phyloP scores from a whole-genome alignment of 75 land plant species.

The Sequoiadendron giganteum region DNA sequence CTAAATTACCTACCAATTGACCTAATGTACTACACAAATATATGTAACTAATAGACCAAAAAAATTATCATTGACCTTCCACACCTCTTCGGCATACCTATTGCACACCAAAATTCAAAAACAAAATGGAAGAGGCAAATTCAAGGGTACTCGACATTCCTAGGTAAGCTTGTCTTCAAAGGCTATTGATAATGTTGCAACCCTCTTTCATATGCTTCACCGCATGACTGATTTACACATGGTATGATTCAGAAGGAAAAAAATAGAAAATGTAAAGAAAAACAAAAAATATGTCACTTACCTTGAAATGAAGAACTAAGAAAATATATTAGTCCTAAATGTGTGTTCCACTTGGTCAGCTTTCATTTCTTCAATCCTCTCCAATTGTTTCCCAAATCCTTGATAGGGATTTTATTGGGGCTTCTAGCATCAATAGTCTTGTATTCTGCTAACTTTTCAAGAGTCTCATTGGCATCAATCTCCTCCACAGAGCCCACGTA shows the following conservation, averaged over 20 bases:
- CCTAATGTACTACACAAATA: no score
- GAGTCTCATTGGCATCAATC: conserved; percentile 38
- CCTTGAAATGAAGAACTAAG: no score
- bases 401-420: conserved; percentile 34
- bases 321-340: no score
- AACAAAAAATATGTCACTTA: conserved; percentile 1
- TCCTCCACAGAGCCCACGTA: conserved; percentile 34
- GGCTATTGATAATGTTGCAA: conserved; percentile 62
- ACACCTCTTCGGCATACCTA: no score
- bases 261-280: no score
- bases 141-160: conserved; percentile 60
- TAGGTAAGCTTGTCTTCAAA: conserved; percentile 72
- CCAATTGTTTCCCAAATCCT: conserved; percentile 36
- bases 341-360: no score
- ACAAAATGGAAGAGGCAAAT: conserved; percentile 74
- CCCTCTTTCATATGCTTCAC: conserved; percentile 81
- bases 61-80: no score
- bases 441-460: conserved; percentile 21
- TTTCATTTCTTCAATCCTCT: no score
- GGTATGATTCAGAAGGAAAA: not conserved
- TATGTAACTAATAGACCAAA: no score
- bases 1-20: no score
- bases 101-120: no score
- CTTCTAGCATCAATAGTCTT: conserved; percentile 21
- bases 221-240: conserved; percentile 36